Conservation (phyloP, 2,329 filamentous ascomycete genomes). For the Beauveria varroae region DNA sequence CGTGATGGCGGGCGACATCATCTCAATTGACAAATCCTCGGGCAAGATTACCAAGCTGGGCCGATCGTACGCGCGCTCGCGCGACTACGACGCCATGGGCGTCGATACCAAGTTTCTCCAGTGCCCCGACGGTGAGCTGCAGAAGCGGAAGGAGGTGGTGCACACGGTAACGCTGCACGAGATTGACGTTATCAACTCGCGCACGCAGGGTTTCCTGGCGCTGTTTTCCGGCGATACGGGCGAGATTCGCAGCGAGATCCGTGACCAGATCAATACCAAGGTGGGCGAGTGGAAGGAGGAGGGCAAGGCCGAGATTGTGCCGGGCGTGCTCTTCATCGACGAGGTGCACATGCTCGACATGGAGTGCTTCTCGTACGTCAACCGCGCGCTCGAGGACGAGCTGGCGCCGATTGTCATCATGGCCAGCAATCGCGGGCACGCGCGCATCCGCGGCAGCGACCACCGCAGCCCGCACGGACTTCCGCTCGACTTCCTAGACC, state of each 20-base stretch:
- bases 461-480: constrained; percentile 91
- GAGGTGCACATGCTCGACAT: constrained; percentile 99
- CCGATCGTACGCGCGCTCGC: constrained; percentile 85
- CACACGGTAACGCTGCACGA: constrained; percentile 97
- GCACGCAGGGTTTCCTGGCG: constrained; percentile 95
- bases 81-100: constrained; percentile 99
- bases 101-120: constrained; percentile 97
- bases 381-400: constrained; percentile 90
- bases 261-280: constrained; percentile 98
- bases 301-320: constrained; percentile 96
- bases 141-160: constrained; percentile 93
- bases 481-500: constrained; percentile 91
- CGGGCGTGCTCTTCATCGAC: constrained; percentile 94
- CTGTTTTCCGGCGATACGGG: constrained; percentile 97
- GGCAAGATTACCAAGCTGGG: constrained; percentile 97
- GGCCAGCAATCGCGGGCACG: constrained; percentile 92
- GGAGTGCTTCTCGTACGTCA: constrained; percentile 98
- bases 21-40: constrained; percentile 96
- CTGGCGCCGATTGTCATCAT: constrained; percentile 97
- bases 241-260: constrained; percentile 93
- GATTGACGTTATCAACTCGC: constrained; percentile 98
- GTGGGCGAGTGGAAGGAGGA: constrained; percentile 99
- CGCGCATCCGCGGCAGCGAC: constrained; percentile 85
- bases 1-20: constrained; percentile 96
- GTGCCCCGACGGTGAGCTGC: constrained; percentile 93